These are phyloP conservation scores for Grammothele lineata DNA, from an alignment of 768 basidiomycete genomes.

Conservation along the genomic window DNA sequence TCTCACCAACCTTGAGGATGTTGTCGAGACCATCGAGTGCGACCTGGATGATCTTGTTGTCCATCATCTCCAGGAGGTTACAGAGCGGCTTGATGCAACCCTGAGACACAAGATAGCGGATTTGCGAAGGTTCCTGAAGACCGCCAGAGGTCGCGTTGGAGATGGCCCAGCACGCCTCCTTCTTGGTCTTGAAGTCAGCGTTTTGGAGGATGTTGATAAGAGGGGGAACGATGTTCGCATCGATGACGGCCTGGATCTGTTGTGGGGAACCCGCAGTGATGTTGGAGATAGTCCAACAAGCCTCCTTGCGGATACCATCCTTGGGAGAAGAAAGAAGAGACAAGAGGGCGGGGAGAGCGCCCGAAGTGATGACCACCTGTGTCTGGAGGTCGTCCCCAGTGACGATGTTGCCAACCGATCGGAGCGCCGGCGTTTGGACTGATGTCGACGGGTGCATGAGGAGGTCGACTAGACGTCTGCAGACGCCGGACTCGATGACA, in stretches of 20 bases:
- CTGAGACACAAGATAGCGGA: constrained; percentile 95
- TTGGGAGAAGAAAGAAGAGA: constrained; percentile 93
- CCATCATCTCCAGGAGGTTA: constrained; percentile 95
- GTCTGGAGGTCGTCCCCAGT: constrained; percentile 99
- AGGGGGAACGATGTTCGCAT: constrained; percentile 96
- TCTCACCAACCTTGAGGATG: constrained; percentile 95
- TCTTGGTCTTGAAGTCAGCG: constrained; percentile 98
- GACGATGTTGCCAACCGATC: constrained; percentile 98
- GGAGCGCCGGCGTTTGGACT: constrained; percentile 96
- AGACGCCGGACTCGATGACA: constrained; percentile 97
- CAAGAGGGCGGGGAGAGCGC: constrained; percentile 91
- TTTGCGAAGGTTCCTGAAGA: constrained; percentile 92
- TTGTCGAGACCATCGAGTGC: constrained; percentile 98
- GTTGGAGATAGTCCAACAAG: constrained; percentile 99
- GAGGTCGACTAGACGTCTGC: constrained; percentile 93
- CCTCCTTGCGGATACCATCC: constrained; percentile 98
- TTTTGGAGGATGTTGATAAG: constrained; percentile 97
- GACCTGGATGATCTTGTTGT: constrained; percentile 99
- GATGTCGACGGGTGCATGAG: constrained; percentile 93
- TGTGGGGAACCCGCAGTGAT: constrained; percentile 95
- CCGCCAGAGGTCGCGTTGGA: constrained; percentile 99
- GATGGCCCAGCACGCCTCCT: constrained; percentile 99
- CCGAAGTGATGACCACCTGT: constrained; percentile 97
- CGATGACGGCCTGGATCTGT: constrained; percentile 96
- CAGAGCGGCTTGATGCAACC: constrained; percentile 99